phyloP scores from a whole-genome alignment of 2,329 filamentous ascomycete genomes.

The Nigrospora osmanthi region DNA sequence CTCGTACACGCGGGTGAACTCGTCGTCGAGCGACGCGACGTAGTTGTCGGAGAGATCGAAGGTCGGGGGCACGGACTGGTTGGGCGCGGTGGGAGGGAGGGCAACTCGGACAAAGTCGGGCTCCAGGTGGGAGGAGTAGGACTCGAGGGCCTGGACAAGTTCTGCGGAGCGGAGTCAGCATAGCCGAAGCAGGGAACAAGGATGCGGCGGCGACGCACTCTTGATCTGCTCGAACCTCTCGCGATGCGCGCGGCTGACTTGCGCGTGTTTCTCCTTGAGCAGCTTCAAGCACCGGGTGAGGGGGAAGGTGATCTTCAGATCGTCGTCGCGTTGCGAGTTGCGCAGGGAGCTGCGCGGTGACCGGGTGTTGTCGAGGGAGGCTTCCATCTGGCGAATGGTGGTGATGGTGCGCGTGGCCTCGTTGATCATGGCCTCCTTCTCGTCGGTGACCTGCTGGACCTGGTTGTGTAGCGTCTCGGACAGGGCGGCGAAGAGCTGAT shows the following conservation, averaged over 20 bases:
- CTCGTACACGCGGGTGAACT: conserved; percentile 93
- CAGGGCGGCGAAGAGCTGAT: conserved; percentile 79
- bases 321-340: conserved; percentile 39
- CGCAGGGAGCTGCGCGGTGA: conserved; percentile 49
- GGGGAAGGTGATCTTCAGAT: conserved; percentile 74
- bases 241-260: conserved; percentile 73
- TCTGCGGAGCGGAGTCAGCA: conserved; percentile 41
- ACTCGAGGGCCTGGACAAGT: conserved; percentile 86
- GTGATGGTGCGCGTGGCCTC: conserved; percentile 81
- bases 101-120: conserved; percentile 77
- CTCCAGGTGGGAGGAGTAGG: conserved; percentile 94
- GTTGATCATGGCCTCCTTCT: conserved; percentile 87
- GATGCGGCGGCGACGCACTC: conserved; percentile 50
- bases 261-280: conserved; percentile 79
- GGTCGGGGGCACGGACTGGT: conserved; percentile 67
- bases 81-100: conserved; percentile 73
- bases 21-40: conserved; percentile 75
- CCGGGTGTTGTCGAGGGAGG: conserved; percentile 72
- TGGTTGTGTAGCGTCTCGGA: conserved; percentile 90
- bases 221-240: conserved; percentile 94
- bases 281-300: conserved; percentile 69
- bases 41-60: conserved; percentile 93
- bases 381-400: conserved; percentile 87
- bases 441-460: conserved; percentile 71
- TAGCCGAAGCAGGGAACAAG: background rate